A percentile compares a stretch with the other conserved stretches of the same genome.
Evolutionary conservation across 495 filamentous ascomycete species (phyloP).

Genomic region (Hypomontagnella monticulosa): DNA sequence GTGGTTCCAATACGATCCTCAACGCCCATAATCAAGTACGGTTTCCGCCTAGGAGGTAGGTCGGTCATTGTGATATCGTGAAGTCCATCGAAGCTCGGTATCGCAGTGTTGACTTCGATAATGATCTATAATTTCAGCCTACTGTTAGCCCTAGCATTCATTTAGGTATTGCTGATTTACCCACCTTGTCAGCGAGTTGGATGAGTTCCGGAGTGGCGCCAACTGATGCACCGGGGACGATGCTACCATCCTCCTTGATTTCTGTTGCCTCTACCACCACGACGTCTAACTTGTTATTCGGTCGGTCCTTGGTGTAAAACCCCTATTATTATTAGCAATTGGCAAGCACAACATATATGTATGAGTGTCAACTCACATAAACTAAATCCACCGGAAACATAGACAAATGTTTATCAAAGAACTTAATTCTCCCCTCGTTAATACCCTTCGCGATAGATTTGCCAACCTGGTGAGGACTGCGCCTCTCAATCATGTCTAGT

Average conservation of each 20-base stretch:
- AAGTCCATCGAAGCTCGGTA: constrained; percentile 85
- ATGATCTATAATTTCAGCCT: constrained; percentile 66
- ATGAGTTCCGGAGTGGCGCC: constrained; percentile 87
- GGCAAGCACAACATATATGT: not conserved
- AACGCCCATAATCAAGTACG: constrained; percentile 82
- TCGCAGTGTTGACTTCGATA: constrained; percentile 90
- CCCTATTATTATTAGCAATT: constrained; percentile 57
- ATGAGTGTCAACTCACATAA: constrained; percentile 63
- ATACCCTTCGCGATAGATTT: constrained; percentile 92
- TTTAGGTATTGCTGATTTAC: not conserved
- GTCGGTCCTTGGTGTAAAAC: constrained; percentile 82
- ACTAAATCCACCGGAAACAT: constrained; percentile 93
- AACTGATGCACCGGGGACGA: constrained; percentile 88
- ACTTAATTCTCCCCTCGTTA: constrained; percentile 87
- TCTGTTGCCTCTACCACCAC: constrained; percentile 87
- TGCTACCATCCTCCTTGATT: constrained; percentile 92
- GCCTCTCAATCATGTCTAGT: constrained; percentile 88
- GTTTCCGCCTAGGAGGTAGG: constrained; percentile 81
- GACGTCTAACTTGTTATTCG: constrained; percentile 78
- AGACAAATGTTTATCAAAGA: constrained; percentile 92
- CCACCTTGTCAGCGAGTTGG: constrained; percentile 84
- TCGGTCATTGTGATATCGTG: constrained; percentile 93
- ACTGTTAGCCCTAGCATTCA: not conserved
- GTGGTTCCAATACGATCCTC: constrained; percentile 84
- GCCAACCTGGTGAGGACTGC: constrained; percentile 88